Evolutionary conservation across 192 early-diverging fungal genomes (phyloP), one percentile per base, ranked within the genome.

Genomic region (Rhizophagus clarus): DNA sequence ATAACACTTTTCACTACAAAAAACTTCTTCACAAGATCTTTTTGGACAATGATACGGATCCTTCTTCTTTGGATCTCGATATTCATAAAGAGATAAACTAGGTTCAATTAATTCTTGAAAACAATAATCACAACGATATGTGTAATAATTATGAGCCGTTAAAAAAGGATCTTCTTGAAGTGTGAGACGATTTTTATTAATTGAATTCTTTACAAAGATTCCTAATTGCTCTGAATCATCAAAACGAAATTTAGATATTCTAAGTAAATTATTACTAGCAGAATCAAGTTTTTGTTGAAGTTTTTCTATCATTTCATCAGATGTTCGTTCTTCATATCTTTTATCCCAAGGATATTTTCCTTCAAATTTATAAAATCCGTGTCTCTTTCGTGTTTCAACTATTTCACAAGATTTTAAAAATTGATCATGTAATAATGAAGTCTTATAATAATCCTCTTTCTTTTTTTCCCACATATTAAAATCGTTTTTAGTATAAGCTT

Each of bases 301-400:
- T 5, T 49, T 49, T 73, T 28, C 24, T 24, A 73, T 15, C 2
- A 20, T 26, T 49, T 49, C 10, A 15, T 56, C 26, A 1, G 37
- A 49, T 28, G 24, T 5, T 28, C 72, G 37, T n/a, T 49, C 42
- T 26, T 73, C 72, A n/a, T 49, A 20, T 28, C 26, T 42, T 69
- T 22, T 45, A 51, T 73, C 72, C 72, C 72, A 73, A n/a, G 72
- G 72, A 73, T 73, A 73, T 22, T 22, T 29, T 26, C 26, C 7
- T 17, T 67, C n/a, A 51, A 51, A 73, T 73, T 73, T 49, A 17
- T 51, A n/a, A 24, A 49, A 28, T 24, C 72, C 72, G 56, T 73
- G 32, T 24, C 34, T 32, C 28, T 8, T 22, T 29, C 0, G 3
- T 22, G 37, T 5, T 40, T 22, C 15, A 56, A 4, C n/a, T 22